Evolutionary conservation across 176 grass and related monocot genomes (phyloP).

Genomic region (Melocanna baccifera): DNA sequence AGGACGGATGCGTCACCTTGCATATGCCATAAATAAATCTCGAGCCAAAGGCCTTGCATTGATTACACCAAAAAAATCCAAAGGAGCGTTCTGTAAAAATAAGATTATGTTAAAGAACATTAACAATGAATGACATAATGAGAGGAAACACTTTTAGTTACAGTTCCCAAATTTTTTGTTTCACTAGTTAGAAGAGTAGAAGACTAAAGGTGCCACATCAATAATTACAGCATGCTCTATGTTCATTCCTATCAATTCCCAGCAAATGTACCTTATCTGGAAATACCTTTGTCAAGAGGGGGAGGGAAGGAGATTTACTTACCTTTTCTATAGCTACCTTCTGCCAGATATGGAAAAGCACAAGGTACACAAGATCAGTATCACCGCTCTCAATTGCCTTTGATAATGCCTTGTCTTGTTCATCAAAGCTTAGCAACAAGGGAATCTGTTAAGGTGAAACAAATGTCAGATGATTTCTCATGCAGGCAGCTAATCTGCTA

Average conservation of each 20-base stretch:
- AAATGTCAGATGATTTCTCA: constrained; percentile 31
- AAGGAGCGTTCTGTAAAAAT: constrained; percentile 64
- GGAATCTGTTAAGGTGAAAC: constrained; percentile 63
- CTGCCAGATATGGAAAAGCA: constrained; percentile 96
- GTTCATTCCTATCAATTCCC: not conserved
- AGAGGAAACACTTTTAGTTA: constrained; percentile 17
- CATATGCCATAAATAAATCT: constrained; percentile 94
- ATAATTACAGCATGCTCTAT: constrained; percentile 12
- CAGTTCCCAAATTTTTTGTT: not conserved
- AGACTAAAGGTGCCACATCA: not conserved
- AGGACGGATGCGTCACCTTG: constrained; percentile 55
- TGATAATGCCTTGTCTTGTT: constrained; percentile 83
- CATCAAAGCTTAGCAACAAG: constrained; percentile 87
- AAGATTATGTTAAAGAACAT: constrained; percentile 21
- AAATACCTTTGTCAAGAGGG: not conserved
- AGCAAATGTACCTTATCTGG: not conserved
- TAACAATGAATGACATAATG: not conserved
- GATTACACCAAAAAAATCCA: constrained; percentile 95
- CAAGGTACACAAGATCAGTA: constrained; percentile 96
- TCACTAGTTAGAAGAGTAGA: constrained; percentile 20
- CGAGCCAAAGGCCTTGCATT: constrained; percentile 95
- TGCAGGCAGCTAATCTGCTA: not conserved
- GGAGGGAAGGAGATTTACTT: constrained; percentile 13
- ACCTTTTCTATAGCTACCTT: constrained; percentile 71
- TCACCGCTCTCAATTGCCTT: constrained; percentile 94